Evolutionary conservation across 805 yeast genomes (phyloP), one percentile per base, ranked within the genome.

Genomic region (Starmera quercuum): DNA sequence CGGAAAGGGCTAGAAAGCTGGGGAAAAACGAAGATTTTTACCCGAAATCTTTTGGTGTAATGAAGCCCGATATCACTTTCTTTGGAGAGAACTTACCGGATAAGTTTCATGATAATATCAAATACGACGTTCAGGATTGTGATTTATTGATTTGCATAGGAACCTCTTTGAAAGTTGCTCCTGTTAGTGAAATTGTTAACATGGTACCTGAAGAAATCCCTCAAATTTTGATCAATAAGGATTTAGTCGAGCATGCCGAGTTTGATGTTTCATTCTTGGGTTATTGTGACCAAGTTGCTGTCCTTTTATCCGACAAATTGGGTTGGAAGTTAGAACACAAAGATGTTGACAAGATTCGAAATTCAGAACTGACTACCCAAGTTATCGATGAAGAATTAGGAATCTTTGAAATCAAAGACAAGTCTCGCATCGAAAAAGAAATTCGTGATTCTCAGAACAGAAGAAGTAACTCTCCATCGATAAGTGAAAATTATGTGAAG

Each of bases 21-120:
- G 56, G 49, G 4, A 51, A 49, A 11, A 53, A 47, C 9, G 53
- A 46, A 4, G 48, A 46, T 14, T 46, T 20, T 15, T 33, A 33
- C 5, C 56, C 58, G 2, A 71, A 73, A 45, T 70, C 82, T 7
- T 75, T 58, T 51, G 96, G 95, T 12, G 90, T 86, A 3, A 68
- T 84, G 71, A 87, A 88, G 54, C 97, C 97, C 0, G 95, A 87
- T 52, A 87, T 87, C 40, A 86, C 95, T 0, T 87, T 87, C 51
- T 87, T 87, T 46, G 95, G 95, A 12, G 96, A 87, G 54, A 74
- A 78, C 12, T 63, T 87, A 37, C 95, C 96, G 1, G 64, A 65
- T 11, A 57, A 66, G 31, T 87, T 80, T 50, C 88, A 85, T 45
- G 68, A 69, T 30, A 54, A 63, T 20, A 70, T 78, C 20, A 61